phyloP scores from a whole-genome alignment of 2,329 filamentous ascomycete species.

The Ustilaginoidea virens region DNA sequence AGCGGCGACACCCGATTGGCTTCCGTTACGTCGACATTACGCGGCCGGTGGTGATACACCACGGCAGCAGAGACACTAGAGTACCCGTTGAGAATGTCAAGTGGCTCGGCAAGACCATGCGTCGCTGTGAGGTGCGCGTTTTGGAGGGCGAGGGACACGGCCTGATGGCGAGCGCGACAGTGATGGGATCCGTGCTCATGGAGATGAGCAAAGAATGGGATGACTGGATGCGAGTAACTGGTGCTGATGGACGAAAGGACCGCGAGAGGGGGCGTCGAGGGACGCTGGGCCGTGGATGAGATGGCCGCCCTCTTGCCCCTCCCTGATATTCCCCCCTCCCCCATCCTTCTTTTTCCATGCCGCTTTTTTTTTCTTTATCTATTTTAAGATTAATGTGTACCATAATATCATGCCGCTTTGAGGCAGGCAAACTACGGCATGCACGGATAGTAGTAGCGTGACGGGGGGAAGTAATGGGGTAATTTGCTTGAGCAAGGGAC shows the following conservation, averaged over 20 bases:
- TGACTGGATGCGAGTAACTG: conserved; percentile 57
- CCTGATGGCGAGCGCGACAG: conserved; percentile 81
- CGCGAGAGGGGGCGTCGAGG: conserved; percentile 15
- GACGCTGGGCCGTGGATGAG: conserved; percentile 10
- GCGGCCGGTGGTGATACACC: conserved; percentile 80
- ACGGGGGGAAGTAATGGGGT: too few relatives aligned
- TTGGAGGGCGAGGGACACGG: conserved; percentile 88
- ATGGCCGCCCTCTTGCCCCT: too few relatives aligned
- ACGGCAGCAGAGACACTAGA: conserved; percentile 76
- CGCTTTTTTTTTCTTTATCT: too few relatives aligned
- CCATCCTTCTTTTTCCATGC: too few relatives aligned
- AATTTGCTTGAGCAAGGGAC: too few relatives aligned
- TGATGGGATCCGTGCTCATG: conserved; percentile 89
- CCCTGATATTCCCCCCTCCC: too few relatives aligned
- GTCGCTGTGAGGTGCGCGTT: conserved; percentile 77
- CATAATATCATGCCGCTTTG: too few relatives aligned
- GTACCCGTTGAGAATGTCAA: conserved; percentile 91
- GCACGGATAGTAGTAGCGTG: too few relatives aligned
- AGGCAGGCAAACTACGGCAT: too few relatives aligned
- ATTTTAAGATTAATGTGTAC: too few relatives aligned
- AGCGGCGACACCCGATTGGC: conserved; percentile 79
- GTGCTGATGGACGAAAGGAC: conserved; percentile 20
- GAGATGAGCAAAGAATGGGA: conserved; percentile 94
- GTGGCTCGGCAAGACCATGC: conserved; percentile 92
- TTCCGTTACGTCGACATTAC: conserved; percentile 97